phyloP scores from a whole-genome alignment of 179 eudicot species.

The Silene vulgaris region DNA sequence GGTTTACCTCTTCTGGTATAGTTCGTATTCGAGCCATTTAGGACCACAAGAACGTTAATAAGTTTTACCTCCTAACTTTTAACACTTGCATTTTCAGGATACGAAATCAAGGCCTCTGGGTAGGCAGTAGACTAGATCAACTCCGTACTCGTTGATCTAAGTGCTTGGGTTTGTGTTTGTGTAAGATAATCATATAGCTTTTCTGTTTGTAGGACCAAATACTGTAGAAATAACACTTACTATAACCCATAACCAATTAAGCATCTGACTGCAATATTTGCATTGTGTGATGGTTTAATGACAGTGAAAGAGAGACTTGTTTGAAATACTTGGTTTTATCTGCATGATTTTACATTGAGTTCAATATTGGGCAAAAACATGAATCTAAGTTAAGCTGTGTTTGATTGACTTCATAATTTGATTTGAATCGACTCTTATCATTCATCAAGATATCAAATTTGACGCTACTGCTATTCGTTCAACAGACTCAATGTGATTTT shows the following conservation, averaged over 20 bases:
- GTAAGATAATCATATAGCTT: neutral
- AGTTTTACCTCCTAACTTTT: neutral
- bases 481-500: neutral
- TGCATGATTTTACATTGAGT: neutral
- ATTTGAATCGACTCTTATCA: neutral
- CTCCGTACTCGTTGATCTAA: neutral
- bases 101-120: neutral
- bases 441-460: neutral
- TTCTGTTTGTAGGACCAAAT: slow-evolving; percentile 7
- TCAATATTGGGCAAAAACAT: slow-evolving; percentile 3
- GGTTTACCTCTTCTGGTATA: neutral
- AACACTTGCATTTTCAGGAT: neutral
- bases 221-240: neutral
- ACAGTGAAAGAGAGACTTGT: slow-evolving; percentile 21
- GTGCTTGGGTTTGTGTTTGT: neutral
- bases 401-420: neutral
- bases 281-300: neutral
- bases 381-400: neutral
- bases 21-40: neutral
- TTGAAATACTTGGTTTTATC: neutral
- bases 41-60: neutral
- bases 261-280: slow-evolving; percentile 10
- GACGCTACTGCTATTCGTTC: neutral
- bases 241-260: neutral
- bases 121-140: neutral